Percentiles rank a stretch among this genome's conserved stretches.
Conservation (phyloP, 257 asterid genomes). For the Capsicum chinense region DNA sequence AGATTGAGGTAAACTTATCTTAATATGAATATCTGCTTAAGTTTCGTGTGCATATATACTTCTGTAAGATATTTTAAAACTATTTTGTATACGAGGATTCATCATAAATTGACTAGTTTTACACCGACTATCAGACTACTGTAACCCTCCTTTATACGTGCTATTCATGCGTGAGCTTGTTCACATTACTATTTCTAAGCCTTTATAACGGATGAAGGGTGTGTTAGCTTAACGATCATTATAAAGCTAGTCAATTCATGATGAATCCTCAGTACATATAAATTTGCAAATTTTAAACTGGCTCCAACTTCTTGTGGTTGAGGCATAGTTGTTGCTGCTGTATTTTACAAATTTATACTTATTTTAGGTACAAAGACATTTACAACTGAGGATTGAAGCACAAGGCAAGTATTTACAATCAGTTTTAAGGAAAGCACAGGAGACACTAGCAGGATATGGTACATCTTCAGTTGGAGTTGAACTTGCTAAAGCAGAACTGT, state of each 20-base stretch:
- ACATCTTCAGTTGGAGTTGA: slow-evolving; percentile 65
- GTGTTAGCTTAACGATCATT: background rate
- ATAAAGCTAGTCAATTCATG: background rate
- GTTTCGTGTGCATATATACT: background rate
- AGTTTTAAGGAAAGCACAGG: slow-evolving; percentile 80
- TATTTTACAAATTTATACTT: background rate
- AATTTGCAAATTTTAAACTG: background rate
- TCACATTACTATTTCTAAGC: background rate
- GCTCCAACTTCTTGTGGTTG: background rate
- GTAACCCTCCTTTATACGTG: too few relatives aligned
- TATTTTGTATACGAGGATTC: background rate
- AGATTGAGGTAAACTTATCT: slow-evolving; percentile 65
- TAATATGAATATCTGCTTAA: background rate
- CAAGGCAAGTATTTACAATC: slow-evolving; percentile 92
- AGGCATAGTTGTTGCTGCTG: background rate
- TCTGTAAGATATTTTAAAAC: background rate
- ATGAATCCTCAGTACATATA: background rate
- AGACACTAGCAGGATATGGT: slow-evolving; percentile 69
- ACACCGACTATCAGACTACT: background rate
- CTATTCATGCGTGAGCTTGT: background rate
- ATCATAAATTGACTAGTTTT: background rate
- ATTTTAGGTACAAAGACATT: slow-evolving; percentile 77
- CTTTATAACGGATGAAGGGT: background rate
- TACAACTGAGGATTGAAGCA: slow-evolving; percentile 88
- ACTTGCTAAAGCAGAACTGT: slow-evolving; percentile 71